Percentiles rank a stretch among this genome's conserved stretches.
Conservation (phyloP, 495 filamentous ascomycete species). For the Trichocladium uniseriatum region DNA sequence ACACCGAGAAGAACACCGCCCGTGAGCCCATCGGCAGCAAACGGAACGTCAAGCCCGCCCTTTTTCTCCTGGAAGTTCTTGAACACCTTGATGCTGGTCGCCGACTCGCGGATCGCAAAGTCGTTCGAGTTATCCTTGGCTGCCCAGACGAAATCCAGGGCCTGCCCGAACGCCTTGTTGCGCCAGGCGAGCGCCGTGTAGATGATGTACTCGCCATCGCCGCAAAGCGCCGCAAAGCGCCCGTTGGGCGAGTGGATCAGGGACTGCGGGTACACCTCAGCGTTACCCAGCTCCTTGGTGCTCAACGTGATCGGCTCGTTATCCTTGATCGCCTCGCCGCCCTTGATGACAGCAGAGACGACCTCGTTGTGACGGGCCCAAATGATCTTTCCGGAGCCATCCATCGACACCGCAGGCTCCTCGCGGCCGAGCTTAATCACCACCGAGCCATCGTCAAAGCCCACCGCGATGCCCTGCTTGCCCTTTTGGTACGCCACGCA, state of each 20-base stretch:
- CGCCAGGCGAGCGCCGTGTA: slow-evolving; percentile 96
- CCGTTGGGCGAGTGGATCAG: slow-evolving; percentile 95
- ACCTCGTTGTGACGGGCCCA: slow-evolving; percentile 94
- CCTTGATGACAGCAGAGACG: slow-evolving; percentile 89
- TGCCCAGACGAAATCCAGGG: slow-evolving; percentile 94
- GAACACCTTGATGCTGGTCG: slow-evolving; percentile 90
- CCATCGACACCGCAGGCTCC: slow-evolving; percentile 97
- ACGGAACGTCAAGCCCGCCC: slow-evolving; percentile 85
- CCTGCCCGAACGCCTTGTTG: slow-evolving; percentile 94
- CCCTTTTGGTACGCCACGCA: slow-evolving; percentile 92
- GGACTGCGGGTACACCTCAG: slow-evolving; percentile 93
- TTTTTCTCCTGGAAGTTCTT: slow-evolving; percentile 94
- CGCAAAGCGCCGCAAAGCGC: slow-evolving; percentile 92
- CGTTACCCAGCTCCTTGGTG: slow-evolving; percentile 88
- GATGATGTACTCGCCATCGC: slow-evolving; percentile 96
- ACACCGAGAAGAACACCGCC: slow-evolving; percentile 92
- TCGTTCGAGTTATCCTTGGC: slow-evolving; percentile 98
- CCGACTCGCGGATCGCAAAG: slow-evolving; percentile 89
- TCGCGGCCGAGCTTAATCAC: slow-evolving; percentile 96
- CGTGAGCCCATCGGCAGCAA: slow-evolving; percentile 84
- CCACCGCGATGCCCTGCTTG: slow-evolving; percentile 86
- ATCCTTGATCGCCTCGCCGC: slow-evolving; percentile 77
- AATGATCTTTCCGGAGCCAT: slow-evolving; percentile 85
- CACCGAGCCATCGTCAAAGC: slow-evolving; percentile 96
- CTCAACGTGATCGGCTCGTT: slow-evolving; percentile 75